Percentiles rank a stretch among this genome's conserved stretches.
phyloP scores from a whole-genome alignment of 306 rosid species.

The Arachis stenosperma region DNA sequence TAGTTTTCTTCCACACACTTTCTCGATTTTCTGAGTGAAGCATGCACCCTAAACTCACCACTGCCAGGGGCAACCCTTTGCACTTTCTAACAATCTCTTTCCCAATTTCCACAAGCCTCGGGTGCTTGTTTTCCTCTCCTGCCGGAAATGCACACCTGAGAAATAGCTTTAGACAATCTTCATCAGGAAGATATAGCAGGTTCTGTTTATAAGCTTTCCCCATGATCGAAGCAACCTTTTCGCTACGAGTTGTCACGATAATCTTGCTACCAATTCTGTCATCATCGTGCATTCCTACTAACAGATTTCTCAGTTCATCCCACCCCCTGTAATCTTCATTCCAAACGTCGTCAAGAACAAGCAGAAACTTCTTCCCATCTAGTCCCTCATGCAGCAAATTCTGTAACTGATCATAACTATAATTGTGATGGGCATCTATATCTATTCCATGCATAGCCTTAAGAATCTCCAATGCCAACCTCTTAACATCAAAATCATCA shows the following conservation, averaged over 20 bases:
- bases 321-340: background rate
- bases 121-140: conserved; percentile 1
- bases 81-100: conserved; percentile 40
- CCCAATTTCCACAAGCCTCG: conserved; percentile 37
- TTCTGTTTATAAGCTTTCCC: conserved; percentile 34
- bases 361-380: background rate
- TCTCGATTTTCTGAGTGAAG: conserved; percentile 15
- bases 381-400: background rate
- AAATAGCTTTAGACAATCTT: conserved; percentile 37
- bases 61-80: conserved; percentile 38
- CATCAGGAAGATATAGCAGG: conserved; percentile 25
- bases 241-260: conserved; percentile 4
- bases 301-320: conserved; percentile 24
- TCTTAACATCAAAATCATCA: conserved; percentile 35
- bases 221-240: conserved; percentile 8
- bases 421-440: background rate
- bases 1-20: conserved; percentile 34
- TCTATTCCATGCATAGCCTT: conserved; percentile 9
- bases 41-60: conserved; percentile 31
- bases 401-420: background rate
- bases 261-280: conserved; percentile 6
- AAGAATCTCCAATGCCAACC: conserved; percentile 18
- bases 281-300: conserved; percentile 7
- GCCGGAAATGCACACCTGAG: conserved; percentile 32
- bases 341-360: conserved; percentile 9